Conservation (phyloP, 2,329 filamentous ascomycete species). For the Trichoderma guizhouense region DNA sequence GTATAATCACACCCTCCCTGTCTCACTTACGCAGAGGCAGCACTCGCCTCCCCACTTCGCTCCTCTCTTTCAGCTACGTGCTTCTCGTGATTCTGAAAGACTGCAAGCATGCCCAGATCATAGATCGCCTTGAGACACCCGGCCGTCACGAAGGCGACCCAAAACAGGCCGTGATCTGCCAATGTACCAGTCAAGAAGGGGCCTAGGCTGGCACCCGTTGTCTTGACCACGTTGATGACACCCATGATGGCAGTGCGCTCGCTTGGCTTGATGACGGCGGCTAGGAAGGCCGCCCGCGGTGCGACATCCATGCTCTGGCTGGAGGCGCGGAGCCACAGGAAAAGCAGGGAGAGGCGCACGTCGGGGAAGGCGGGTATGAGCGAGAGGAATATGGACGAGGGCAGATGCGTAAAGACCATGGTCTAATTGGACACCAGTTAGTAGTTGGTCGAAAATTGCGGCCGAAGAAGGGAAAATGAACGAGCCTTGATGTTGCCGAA, state of each 20-base stretch:
- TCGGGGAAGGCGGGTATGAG: slow-evolving; percentile 57
- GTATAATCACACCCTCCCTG: neutral
- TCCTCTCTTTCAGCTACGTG: neutral
- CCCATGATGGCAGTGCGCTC: slow-evolving; percentile 73
- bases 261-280: slow-evolving; percentile 58
- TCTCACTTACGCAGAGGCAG: neutral
- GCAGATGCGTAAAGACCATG: slow-evolving; percentile 73
- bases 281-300: slow-evolving; percentile 66
- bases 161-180: slow-evolving; percentile 53
- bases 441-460: neutral
- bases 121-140: slow-evolving; percentile 60
- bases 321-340: slow-evolving; percentile 60
- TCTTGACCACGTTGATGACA: slow-evolving; percentile 66
- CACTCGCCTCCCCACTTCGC: neutral
- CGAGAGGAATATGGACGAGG: slow-evolving; percentile 62
- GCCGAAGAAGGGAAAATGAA: neutral
- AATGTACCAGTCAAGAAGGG: slow-evolving; percentile 63
- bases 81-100: slow-evolving; percentile 21
- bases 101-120: slow-evolving; percentile 54
- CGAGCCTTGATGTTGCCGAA: slow-evolving; percentile 60
- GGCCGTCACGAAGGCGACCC: slow-evolving; percentile 61
- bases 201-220: slow-evolving; percentile 58
- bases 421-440: slow-evolving; percentile 45
- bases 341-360: slow-evolving; percentile 52
- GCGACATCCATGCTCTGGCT: slow-evolving; percentile 68